Percentiles rank a stretch among this genome's conserved stretches.
Evolutionary conservation across 2,329 filamentous ascomycete species (phyloP).

Genomic region (Tolypocladium cylindrosporum): DNA sequence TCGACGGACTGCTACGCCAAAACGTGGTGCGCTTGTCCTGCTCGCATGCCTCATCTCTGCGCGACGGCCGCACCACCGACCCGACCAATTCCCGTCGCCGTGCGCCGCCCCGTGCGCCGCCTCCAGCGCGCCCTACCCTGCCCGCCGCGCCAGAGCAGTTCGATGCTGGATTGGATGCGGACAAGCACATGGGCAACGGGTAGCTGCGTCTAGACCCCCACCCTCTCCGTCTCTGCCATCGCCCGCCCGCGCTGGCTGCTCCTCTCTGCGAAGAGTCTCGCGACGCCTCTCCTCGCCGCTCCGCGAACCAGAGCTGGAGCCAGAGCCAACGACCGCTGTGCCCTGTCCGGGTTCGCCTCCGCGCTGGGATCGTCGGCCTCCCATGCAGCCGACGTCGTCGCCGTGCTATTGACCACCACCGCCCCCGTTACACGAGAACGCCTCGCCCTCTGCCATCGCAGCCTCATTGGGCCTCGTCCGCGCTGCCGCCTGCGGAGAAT

Average conservation of each 20-base stretch:
- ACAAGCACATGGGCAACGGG: slow-evolving; percentile 11
- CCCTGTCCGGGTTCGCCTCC: slow-evolving; percentile 7
- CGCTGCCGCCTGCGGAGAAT: slow-evolving; percentile 14
- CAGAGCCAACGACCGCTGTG: slow-evolving; percentile 1
- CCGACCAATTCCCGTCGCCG: slow-evolving; percentile 3
- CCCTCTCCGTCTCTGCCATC: background rate
- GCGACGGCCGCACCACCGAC: slow-evolving; percentile 13
- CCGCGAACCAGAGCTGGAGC: background rate
- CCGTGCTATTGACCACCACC: slow-evolving; percentile 14
- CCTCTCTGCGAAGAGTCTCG: background rate
- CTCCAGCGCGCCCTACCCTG: slow-evolving; percentile 2
- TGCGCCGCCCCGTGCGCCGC: slow-evolving; percentile 5
- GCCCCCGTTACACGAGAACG: slow-evolving; percentile 14
- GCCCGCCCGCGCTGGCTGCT: background rate
- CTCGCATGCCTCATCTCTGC: slow-evolving; percentile 25
- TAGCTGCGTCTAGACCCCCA: slow-evolving; percentile 11
- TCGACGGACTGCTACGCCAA: background rate
- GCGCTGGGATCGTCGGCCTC: slow-evolving; percentile 9
- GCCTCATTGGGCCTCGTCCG: slow-evolving; percentile 14
- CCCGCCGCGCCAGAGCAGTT: slow-evolving; percentile 2
- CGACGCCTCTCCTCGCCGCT: background rate
- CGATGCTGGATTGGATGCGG: slow-evolving; percentile 6
- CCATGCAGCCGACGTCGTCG: slow-evolving; percentile 8
- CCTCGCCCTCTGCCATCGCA: slow-evolving; percentile 9
- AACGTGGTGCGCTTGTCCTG: slow-evolving; percentile 7